phyloP scores from a whole-genome alignment of 208 protist species.

The Leishmania mexicana region DNA sequence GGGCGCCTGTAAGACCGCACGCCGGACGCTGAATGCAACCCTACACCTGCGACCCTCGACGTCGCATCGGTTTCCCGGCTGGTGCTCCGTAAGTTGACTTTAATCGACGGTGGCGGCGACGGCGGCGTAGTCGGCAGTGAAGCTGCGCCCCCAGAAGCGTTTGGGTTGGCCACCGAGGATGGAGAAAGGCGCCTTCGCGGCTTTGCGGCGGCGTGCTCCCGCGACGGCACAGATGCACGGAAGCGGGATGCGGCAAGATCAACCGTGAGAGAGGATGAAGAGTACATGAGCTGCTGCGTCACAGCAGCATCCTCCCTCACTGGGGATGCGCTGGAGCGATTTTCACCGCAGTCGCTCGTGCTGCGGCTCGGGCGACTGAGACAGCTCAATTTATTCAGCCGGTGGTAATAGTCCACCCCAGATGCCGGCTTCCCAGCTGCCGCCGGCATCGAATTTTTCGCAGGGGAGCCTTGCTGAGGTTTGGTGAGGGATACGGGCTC shows the following conservation, averaged over 20 bases:
- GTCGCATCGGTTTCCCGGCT: not conserved
- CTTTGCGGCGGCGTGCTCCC: not conserved
- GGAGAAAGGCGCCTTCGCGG: not conserved
- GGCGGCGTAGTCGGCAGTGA: not conserved
- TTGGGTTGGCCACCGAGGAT: not conserved
- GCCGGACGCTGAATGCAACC: not conserved
- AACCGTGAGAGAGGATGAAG: constrained; percentile 13
- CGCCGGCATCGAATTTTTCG: not conserved
- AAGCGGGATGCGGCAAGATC: constrained; percentile 4
- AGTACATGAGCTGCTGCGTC: constrained; percentile 12
- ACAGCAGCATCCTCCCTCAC: not conserved
- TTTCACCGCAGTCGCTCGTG: not conserved
- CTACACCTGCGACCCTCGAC: not conserved
- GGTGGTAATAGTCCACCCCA: constrained; percentile 34
- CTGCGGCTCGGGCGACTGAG: not conserved
- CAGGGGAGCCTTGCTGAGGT: not conserved
- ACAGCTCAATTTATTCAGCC: constrained; percentile 30
- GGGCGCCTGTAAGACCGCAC: not conserved
- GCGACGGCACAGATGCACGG: not conserved
- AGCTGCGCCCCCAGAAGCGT: not conserved
- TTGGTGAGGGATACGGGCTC: not conserved
- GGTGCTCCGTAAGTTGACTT: not conserved
- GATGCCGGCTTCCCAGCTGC: constrained; percentile 2
- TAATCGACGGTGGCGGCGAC: not conserved
- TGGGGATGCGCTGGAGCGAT: not conserved